These are phyloP conservation scores for Lodderomyces beijingensis DNA, from an alignment of 1,139 yeast genomes.

Conservation along the genomic window DNA sequence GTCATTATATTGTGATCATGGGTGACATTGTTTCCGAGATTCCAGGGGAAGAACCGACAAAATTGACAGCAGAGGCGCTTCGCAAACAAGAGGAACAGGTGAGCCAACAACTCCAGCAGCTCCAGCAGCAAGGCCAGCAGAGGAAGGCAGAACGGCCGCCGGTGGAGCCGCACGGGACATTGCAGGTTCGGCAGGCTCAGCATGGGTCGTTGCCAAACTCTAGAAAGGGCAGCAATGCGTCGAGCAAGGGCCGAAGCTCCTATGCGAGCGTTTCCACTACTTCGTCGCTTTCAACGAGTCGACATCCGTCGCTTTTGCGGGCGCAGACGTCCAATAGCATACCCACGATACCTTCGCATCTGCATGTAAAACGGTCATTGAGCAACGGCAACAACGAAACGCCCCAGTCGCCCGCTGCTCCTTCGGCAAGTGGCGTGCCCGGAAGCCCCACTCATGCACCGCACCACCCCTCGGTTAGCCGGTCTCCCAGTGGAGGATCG, in stretches of 20 bases:
- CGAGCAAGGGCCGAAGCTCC: constrained; percentile 1
- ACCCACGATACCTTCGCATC: constrained; percentile 1
- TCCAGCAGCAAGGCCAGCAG: neutral
- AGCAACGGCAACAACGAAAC: constrained; percentile 4
- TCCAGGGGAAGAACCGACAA: too few relatives aligned
- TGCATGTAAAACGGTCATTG: constrained; percentile 4
- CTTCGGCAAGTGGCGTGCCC: neutral
- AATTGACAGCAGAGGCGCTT: neutral
- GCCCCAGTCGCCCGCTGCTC: constrained; percentile 1
- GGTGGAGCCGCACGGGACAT: neutral
- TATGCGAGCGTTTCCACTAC: constrained; percentile 4
- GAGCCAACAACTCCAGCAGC: constrained; percentile 3
- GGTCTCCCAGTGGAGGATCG: constrained; percentile 6
- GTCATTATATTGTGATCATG: too few relatives aligned
- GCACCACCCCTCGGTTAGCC: constrained; percentile 2
- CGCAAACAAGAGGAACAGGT: constrained; percentile 4
- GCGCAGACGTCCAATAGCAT: constrained; percentile 10
- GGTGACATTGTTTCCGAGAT: too few relatives aligned
- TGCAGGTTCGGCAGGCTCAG: constrained; percentile 1
- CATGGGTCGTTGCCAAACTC: neutral
- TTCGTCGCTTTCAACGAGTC: constrained; percentile 6
- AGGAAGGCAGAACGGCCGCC: neutral
- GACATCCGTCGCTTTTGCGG: constrained; percentile 17
- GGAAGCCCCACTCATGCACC: constrained; percentile 1
- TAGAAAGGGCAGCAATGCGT: neutral